These are phyloP conservation scores for Cladorrhinum sp. DNA, from an alignment of 2,329 filamentous ascomycete genomes.

Conservation along the genomic window DNA sequence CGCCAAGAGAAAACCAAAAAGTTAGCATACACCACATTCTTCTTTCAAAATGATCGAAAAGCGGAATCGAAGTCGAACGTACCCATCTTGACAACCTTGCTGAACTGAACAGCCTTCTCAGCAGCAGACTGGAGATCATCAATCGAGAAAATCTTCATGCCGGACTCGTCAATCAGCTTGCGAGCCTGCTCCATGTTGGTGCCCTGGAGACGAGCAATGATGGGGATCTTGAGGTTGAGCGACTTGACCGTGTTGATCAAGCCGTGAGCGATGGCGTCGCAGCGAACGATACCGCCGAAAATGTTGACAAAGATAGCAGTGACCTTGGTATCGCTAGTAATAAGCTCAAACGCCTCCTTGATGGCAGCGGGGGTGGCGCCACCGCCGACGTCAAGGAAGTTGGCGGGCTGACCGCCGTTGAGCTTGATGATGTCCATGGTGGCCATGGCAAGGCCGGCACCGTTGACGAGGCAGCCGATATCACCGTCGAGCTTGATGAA, in stretches of 20 bases:
- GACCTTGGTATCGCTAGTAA: slow-evolving; percentile 97
- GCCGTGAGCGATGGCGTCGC: slow-evolving; percentile 94
- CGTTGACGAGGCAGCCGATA: slow-evolving; percentile 98
- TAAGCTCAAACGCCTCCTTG: slow-evolving; percentile 96
- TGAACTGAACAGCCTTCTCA: slow-evolving; percentile 98
- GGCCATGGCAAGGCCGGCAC: slow-evolving; percentile 97
- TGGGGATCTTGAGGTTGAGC: slow-evolving; percentile 94
- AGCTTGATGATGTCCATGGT: slow-evolving; percentile 99
- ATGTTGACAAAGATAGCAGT: slow-evolving; percentile 99
- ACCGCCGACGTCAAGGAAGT: slow-evolving; percentile 98
- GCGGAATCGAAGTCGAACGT: slow-evolving; percentile 38
- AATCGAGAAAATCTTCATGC: slow-evolving; percentile 99
- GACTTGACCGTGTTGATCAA: slow-evolving; percentile 91
- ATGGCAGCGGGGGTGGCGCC: slow-evolving; percentile 96
- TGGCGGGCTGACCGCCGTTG: slow-evolving; percentile 91
- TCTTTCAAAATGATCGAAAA: slow-evolving; percentile 9
- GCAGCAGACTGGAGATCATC: slow-evolving; percentile 96
- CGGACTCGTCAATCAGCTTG: slow-evolving; percentile 91
- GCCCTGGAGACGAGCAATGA: slow-evolving; percentile 94
- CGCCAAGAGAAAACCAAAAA: not conserved
- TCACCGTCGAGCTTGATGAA: slow-evolving; percentile 99
- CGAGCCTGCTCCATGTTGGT: slow-evolving; percentile 97
- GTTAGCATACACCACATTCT: slow-evolving; percentile 19
- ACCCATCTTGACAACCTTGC: slow-evolving; percentile 98
- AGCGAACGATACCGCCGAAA: slow-evolving; percentile 97